Evolutionary conservation across 139 green algal species (phyloP), one percentile per base, ranked within the genome.

Genomic region (Chlamydomonas sphaeroides): DNA sequence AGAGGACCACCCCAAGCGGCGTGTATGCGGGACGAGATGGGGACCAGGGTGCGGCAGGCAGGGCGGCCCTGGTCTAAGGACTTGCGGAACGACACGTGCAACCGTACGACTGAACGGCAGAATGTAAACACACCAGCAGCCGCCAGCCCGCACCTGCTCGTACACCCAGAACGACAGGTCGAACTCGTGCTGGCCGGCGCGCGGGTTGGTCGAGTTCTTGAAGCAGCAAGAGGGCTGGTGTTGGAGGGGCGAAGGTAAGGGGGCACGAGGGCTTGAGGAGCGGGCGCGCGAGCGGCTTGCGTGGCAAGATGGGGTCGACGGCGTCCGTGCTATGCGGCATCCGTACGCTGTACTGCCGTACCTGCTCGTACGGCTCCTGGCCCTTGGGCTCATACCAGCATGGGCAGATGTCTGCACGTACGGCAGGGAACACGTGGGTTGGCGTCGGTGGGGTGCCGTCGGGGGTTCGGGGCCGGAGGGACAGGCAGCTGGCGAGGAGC

Each of bases 161-260:
- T 84, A 84, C 65, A 33, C 65, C 78, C 78, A 84, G 65, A 84
- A 84, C 6, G 65, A 77, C 65, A 84, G 48, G 48, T 84, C 78
- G 48, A 84, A 33, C 49, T 84, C 78, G 48, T 48, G 35, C 78
- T 84, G 78, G 2, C 78, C 78, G 0, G 78, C 33, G 3, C 38
- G 36, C 5, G 78, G 65, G 65, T 76, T 75, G 45, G 63, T 77
- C 14, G 49, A 65, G 65, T 84, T 84, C 49, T 76, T 84, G 78
- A 41, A 75, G 65, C 78, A 84, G 65, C 78, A 84, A 4, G 78
- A 84, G 0, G 65, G 78, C 78, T 84, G 78, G 23, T 30, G 25
- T 1, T 21, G 32, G 57, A 10, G 73, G 25, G 39, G 42, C 8
- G 36, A 25, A 26, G 51, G 10, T 11, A 35, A 23, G 51, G 33